phyloP scores from a whole-genome alignment of 2,329 filamentous ascomycete genomes.

The Lasiodiplodia hormozganensis region DNA sequence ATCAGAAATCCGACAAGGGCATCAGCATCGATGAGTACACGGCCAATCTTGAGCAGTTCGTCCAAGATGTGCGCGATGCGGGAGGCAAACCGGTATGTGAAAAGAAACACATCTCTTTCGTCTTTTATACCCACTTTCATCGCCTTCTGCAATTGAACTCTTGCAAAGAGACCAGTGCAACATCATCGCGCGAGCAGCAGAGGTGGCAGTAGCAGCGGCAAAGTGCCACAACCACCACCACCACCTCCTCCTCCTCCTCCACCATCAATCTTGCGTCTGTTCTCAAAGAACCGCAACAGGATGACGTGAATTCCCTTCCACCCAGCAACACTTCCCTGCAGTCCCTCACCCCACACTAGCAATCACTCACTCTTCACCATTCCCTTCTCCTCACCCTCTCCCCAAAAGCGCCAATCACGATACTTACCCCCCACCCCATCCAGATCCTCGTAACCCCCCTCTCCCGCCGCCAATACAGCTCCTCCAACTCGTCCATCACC shows the following conservation, averaged over 20 bases:
- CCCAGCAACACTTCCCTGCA: not conserved
- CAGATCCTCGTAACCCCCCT: constrained; percentile 28
- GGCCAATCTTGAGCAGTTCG: constrained; percentile 57
- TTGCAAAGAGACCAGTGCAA: not conserved
- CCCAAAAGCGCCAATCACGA: not conserved
- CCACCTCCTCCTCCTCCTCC: too few species aligned
- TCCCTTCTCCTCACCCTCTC: not conserved
- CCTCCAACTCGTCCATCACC: not conserved
- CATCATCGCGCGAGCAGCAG: not conserved
- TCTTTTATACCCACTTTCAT: not conserved
- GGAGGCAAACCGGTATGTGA: constrained; percentile 41
- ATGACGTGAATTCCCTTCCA: not conserved
- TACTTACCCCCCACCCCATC: not conserved
- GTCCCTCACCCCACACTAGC: too few species aligned
- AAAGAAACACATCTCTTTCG: not conserved
- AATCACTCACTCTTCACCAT: too few species aligned
- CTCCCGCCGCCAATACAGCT: constrained; percentile 16
- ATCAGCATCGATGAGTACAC: constrained; percentile 58
- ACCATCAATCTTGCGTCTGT: not conserved
- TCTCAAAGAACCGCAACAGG: not conserved
- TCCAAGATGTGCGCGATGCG: constrained; percentile 41
- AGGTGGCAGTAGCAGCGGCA: not conserved
- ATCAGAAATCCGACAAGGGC: constrained; percentile 60
- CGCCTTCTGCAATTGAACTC: not conserved
- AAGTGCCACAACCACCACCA: too few species aligned